Percentiles rank a stretch among this genome's conserved stretches.
Conservation (phyloP, 139 green algal species). For the Closterium sp. region DNA sequence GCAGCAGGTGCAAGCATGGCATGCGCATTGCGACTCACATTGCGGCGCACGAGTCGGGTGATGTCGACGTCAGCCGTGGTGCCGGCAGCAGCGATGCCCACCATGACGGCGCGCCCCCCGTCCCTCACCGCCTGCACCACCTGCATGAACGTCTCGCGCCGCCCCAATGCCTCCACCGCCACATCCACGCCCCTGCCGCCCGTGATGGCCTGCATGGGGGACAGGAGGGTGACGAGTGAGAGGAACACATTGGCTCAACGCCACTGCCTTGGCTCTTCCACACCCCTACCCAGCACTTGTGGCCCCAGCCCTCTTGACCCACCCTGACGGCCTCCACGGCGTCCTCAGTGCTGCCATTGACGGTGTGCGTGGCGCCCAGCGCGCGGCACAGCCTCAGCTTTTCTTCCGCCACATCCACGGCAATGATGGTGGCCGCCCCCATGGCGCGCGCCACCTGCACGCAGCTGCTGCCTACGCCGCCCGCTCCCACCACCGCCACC, state of each 20-base stretch:
- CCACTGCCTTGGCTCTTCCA: background rate
- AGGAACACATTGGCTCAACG: background rate
- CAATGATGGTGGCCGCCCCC: conserved; percentile 12
- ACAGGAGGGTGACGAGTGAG: background rate
- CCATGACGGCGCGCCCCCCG: conserved; percentile 30
- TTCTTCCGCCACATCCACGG: conserved; percentile 17
- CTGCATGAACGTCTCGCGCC: conserved; percentile 17
- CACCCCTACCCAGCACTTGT: background rate
- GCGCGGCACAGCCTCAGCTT: conserved; percentile 2
- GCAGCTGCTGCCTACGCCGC: conserved; percentile 39
- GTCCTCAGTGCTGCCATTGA: conserved; percentile 28
- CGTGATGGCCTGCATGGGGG: conserved; percentile 26
- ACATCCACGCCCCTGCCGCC: conserved; percentile 31
- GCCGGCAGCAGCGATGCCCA: conserved; percentile 39
- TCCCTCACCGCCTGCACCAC: conserved; percentile 24
- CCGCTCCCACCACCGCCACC: conserved; percentile 41
- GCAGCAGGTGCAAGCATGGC: background rate
- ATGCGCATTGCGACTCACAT: background rate
- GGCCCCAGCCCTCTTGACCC: background rate
- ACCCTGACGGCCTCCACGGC: conserved; percentile 34
- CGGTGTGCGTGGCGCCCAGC: conserved; percentile 19
- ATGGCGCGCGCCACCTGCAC: conserved; percentile 37
- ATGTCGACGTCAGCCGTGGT: conserved; percentile 33
- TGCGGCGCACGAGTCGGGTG: conserved; percentile 28
- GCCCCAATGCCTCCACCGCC: conserved; percentile 38